Base-by-base conservation (phyloP, 2,329 filamentous ascomycete species). In the Elsinoe necatrix region DNA sequence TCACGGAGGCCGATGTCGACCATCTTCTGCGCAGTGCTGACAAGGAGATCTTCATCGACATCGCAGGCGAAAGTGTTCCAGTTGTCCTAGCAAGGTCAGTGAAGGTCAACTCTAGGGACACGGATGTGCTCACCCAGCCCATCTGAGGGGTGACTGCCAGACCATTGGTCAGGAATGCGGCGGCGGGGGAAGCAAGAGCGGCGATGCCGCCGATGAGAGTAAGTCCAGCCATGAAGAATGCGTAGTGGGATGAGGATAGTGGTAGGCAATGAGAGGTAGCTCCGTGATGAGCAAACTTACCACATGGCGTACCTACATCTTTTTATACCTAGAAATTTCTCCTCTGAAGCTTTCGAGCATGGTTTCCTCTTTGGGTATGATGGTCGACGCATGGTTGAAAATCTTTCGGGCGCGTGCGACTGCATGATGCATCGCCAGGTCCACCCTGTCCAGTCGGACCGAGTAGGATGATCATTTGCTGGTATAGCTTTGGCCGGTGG, bases 11-110 rank as follows among this genome's bases (percentile, higher is more conserved):
- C 77, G 47, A 69, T 68, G 29, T 74, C 66, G 16, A 77, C 66
- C 56, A 79, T 70, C 45, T 72, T 65, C 34, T 72, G 66, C 0
- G 77, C 76, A 0, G 77, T 77, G 6, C 68, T 69, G 54, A 79
- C 65, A 35, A 79, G 65, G 48, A 77, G 68, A 14, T 68, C 66
- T 51, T 76, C 73, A 55, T 72, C 68, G 37, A 80, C 71, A 56
- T 77, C 67, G 62, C 77, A 79, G 6, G 66, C 71, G 58, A 77
- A 74, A 4, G 75, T 72, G 59, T 76, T 76, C 72, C 72, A 74
- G 23, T 68, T 70, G 61, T 73, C 69, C 70, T 59, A 23, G 6
- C 1, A 18, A 23, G 47, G 45, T 34, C 12, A 51, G 35, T 29
- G 29, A 5, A 41, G 2, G 9, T n/a, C 11, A 64, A 8, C n/a